These are phyloP conservation scores for Carex littledalei DNA, from an alignment of 176 grass and related monocot species.

Conservation along the genomic window DNA sequence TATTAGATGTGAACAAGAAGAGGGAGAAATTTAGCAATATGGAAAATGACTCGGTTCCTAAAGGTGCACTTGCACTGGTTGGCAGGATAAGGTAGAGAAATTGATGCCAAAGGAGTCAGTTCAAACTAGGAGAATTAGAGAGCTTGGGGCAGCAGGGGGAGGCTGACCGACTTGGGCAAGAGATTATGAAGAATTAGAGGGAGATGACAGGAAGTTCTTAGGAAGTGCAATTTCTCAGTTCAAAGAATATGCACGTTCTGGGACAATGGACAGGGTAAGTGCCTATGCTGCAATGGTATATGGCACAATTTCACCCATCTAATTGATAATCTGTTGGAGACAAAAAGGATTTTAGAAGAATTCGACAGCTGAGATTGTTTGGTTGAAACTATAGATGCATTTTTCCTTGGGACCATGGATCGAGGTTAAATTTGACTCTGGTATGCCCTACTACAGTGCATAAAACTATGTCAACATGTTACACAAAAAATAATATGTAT, in stretches of 20 bases:
- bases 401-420: not conserved
- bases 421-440: not conserved
- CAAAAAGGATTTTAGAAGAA: conserved; percentile 4
- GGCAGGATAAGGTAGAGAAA: conserved; percentile 5
- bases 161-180: not conserved
- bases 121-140: too few relatives aligned
- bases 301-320: conserved; percentile 3
- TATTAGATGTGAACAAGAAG: not conserved
- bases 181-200: conserved; percentile 6
- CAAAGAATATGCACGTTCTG: conserved; percentile 20
- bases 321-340: not conserved
- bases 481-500: not conserved
- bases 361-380: not conserved
- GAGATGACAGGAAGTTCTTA: not conserved
- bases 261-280: not conserved
- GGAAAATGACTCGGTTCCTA: not conserved
- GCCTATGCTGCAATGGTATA: not conserved
- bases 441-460: not conserved
- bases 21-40: not conserved
- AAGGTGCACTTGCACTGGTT: not conserved
- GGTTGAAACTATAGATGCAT: not conserved
- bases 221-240: not conserved
- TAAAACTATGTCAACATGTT: not conserved
- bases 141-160: too few relatives aligned
- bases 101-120: not conserved